Evolutionary conservation across 345 rosid species (phyloP), one percentile per base, ranked within the genome.

Genomic region (Populus euphratica): DNA sequence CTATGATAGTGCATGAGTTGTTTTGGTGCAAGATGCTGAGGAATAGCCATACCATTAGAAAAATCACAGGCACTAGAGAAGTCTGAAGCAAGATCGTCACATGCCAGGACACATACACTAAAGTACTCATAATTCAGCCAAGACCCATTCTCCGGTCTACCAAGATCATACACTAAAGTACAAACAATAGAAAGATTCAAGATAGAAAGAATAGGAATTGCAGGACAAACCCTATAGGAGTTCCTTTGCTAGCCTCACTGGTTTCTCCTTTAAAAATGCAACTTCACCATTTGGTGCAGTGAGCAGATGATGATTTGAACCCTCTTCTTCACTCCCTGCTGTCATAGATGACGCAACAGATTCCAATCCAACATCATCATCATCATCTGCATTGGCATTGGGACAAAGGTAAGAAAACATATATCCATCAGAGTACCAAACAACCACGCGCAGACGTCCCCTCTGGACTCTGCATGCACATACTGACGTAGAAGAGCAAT

Each of bases 241-340:
- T 77, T 90, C 93, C 84, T 85, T 90, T 36, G 97, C 88, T 81
- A 92, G 83, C 81, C 87, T 86, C 76, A 88, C 85, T 17, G 94
- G 90, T 84, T 88, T 90, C 75, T 91, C 93, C 83, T 85, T 82
- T 75, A 91, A 78, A 78, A 90, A 90, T 72, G 87, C 91, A 81
- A 91, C 71, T 52, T 93, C 92, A 64, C 91, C 87, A 73, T 90
- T 89, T 10, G 88, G 86, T 65, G 77, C 47, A 41, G 88, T 83
- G 75, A 93, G 87, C 81, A 93, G 88, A 84, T 87, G 93, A 72
- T 90, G 93, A 85, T 86, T 85, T 78, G 87, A 79, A 72, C 83
- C 93, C 83, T 87, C 94, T 78, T 83, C 96, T 78, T 88, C 95
- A n/a, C 92, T 90, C 56, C 83, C 91, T n/a, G 27, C 81, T 56